Percentiles rank a stretch among this genome's conserved stretches.
phyloP scores from a whole-genome alignment of 176 grass and related monocot genomes.

The Miscanthus lutarioriparius region DNA sequence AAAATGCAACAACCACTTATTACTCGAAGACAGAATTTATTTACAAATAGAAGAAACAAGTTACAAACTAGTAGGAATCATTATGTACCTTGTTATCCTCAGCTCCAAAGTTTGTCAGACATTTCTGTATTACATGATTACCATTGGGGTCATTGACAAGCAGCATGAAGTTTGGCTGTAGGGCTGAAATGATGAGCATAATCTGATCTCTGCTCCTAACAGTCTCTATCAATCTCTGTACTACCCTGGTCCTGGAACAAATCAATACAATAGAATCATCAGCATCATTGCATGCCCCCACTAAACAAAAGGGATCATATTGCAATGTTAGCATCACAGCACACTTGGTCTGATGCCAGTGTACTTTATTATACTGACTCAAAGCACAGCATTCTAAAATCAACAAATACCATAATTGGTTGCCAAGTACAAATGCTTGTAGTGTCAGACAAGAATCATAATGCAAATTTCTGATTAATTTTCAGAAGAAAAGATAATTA shows the following conservation, averaged over 20 bases:
- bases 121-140: conserved; percentile 85
- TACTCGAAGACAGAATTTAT: not conserved
- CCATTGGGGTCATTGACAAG: conserved; percentile 91
- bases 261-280: conserved; percentile 39
- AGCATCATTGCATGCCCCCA: not conserved
- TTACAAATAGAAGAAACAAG: not conserved
- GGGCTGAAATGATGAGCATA: conserved; percentile 51
- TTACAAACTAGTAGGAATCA: not conserved
- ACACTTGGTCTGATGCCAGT: not conserved
- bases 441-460: not conserved
- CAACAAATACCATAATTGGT: conserved; percentile 3
- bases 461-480: not conserved
- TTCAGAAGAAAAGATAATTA: conserved; percentile 42
- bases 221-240: conserved; percentile 94
- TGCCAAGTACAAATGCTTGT: not conserved
- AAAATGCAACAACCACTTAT: not conserved
- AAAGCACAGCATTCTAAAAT: conserved; percentile 22
- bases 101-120: conserved; percentile 61
- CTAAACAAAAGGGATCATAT: not conserved
- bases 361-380: not conserved
- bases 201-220: conserved; percentile 55
- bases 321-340: not conserved
- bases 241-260: conserved; percentile 82
- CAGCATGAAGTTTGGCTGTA: conserved; percentile 57
- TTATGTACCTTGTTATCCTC: conserved; percentile 84